Percentiles rank a stretch among this genome's conserved stretches.
These are phyloP conservation scores for Royoungia palumana DNA, from an alignment of 768 basidiomycete genomes.

Conservation along the genomic window DNA sequence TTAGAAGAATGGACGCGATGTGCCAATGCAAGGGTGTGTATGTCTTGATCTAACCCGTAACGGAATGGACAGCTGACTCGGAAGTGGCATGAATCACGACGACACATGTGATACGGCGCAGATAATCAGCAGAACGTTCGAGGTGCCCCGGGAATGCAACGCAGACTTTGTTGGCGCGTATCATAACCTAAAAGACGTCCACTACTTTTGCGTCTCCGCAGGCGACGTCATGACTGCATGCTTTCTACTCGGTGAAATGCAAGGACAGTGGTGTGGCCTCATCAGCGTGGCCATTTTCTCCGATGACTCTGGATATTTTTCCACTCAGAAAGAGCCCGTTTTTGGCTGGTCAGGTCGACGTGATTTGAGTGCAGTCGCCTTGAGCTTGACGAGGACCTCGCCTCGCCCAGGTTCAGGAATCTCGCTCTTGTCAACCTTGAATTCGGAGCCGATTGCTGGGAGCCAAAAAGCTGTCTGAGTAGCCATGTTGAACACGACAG, in stretches of 20 bases:
- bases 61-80: not conserved
- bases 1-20: conserved; percentile 22
- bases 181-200: conserved; percentile 8
- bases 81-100: no score
- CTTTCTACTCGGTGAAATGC: conserved; percentile 35
- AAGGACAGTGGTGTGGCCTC: conserved; percentile 28
- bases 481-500: not conserved
- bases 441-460: conserved; percentile 7
- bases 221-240: conserved; percentile 26
- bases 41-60: not conserved
- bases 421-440: conserved; percentile 6
- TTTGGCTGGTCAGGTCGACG: conserved; percentile 30
- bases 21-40: conserved; percentile 11
- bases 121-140: conserved; percentile 15
- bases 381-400: conserved; percentile 42
- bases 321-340: conserved; percentile 14
- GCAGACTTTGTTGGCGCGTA: conserved; percentile 6
- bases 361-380: conserved; percentile 45
- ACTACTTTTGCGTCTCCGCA: conserved; percentile 14
- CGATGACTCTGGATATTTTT: conserved; percentile 37
- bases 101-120: conserved; percentile 10
- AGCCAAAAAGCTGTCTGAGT: conserved; percentile 20
- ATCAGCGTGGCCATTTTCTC: conserved; percentile 38
- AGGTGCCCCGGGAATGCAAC: conserved; percentile 9
- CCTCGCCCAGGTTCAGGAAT: conserved; percentile 38